Evolutionary conservation across 108 stramenopile genomes (phyloP).

Genomic region (Phaeodactylum tricornutum): DNA sequence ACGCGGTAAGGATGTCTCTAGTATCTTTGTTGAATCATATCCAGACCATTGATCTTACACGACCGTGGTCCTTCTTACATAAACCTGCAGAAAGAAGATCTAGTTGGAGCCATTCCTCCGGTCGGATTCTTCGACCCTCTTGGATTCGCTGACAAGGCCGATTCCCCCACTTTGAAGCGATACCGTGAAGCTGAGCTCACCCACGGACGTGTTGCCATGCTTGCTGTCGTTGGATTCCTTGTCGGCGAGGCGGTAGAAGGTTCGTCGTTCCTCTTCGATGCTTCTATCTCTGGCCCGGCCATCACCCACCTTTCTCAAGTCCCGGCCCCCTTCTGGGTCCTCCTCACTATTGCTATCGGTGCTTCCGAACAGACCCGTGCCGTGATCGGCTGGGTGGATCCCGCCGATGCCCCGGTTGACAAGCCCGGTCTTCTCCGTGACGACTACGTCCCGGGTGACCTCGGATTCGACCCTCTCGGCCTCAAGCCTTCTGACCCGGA

Average conservation of each 20-base stretch:
- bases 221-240: conserved; percentile 44
- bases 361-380: conserved; percentile 44
- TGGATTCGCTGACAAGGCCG: conserved; percentile 61
- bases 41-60: too few relatives aligned
- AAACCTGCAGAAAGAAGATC: too few relatives aligned
- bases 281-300: conserved; percentile 21
- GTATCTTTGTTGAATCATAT: too few relatives aligned
- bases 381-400: conserved; percentile 58
- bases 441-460: conserved; percentile 65
- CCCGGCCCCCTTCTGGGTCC: conserved; percentile 21
- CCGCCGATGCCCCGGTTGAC: conserved; percentile 40
- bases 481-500: conserved; percentile 63
- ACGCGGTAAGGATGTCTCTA: too few relatives aligned
- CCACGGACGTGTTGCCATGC: conserved; percentile 71
- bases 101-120: conserved; percentile 39
- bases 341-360: conserved; percentile 54
- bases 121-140: conserved; percentile 60
- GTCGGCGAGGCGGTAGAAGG: conserved; percentile 54
- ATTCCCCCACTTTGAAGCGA: conserved; percentile 56
- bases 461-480: conserved; percentile 83
- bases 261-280: conserved; percentile 59
- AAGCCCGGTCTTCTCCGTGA: conserved; percentile 30
- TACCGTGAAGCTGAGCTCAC: conserved; percentile 86
- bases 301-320: conserved; percentile 37
- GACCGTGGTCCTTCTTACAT: too few relatives aligned